Evolutionary conservation across 129 eudicot genomes (phyloP), one percentile per base, ranked within the genome.

Genomic region (Deinandra increscens): DNA sequence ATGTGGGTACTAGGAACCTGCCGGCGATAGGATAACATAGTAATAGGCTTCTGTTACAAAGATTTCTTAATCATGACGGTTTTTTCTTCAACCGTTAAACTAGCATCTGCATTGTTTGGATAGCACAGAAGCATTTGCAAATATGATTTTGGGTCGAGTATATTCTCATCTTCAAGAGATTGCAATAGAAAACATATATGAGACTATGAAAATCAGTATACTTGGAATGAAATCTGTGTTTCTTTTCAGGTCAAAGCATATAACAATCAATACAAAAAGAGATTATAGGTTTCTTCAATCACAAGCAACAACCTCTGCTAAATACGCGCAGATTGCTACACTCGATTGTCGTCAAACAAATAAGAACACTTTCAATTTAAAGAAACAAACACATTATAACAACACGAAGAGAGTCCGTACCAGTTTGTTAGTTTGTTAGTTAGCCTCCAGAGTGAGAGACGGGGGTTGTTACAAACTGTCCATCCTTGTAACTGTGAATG

Each of bases 401-500:
- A 53, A 19, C 23, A 26, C 3, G 31, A 26, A 26, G 31, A 1
- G 31, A 3, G 31, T 54, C 53, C 43, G n/a, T 55, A 43, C 23
- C 22, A 11, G 48, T 45, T 26, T 9, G 31, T 26, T 26, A 26
- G 31, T 26, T n/a, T n/a, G 20, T 7, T 49, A 15, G 62, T 84
- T 75, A 93, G 60, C 79, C 98, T 44, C 95, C 98, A 39, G 98
- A 93, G 84, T 93, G 98, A 15, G 96, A 82, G 22, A 85, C 83
- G 1, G 98, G 91, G 64, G 90, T 89, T 4, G 98, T 93, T 42
- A 92, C 84, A 75, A 92, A 92, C 54, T 86, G 98, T 13, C 90
- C 95, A 74, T 87, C 90, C 83, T 89, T 83, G 81, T 64, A 93
- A n/a, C 71, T 79, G 75, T 93, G 98, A 53, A 83, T 72, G 60